A percentile compares a stretch with the other conserved stretches of the same genome.
Conservation (phyloP, 1,139 yeast genomes). For the Blastobotrys persicus region DNA sequence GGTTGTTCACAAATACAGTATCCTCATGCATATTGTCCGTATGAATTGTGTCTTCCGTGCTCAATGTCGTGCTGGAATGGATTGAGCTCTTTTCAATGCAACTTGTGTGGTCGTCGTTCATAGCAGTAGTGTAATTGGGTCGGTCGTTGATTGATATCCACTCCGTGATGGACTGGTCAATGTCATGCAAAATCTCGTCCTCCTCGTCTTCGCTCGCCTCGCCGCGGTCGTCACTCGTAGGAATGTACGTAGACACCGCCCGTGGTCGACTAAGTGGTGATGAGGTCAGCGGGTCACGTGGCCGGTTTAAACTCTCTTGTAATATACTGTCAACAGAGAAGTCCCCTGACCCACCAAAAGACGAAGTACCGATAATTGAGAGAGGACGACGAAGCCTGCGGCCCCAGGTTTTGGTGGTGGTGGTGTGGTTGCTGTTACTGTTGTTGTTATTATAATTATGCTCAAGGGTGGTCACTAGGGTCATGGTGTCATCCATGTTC, state of each 20-base stretch:
- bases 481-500: neutral
- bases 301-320: neutral
- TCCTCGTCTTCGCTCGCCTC: neutral
- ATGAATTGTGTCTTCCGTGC: neutral
- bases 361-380: slow-evolving; percentile 11
- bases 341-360: neutral
- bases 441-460: too few relatives aligned
- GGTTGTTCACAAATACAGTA: neutral
- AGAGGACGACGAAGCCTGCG: slow-evolving; percentile 15
- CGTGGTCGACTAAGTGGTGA: too few relatives aligned
- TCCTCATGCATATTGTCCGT: neutral
- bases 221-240: neutral
- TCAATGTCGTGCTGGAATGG: neutral
- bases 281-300: too few relatives aligned
- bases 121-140: neutral
- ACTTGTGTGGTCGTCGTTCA: neutral
- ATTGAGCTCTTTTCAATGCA: slow-evolving; percentile 7
- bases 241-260: slow-evolving; percentile 5
- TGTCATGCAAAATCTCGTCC: slow-evolving; percentile 6
- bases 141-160: slow-evolving; percentile 7
- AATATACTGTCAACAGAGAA: neutral
- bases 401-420: slow-evolving; percentile 1
- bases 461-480: neutral
- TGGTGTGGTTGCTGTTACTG: too few relatives aligned
- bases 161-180: slow-evolving; percentile 6